A percentile compares a stretch with the other conserved stretches of the same genome.
These are phyloP conservation scores for Thielaviopsis cerberus DNA, from an alignment of 2,329 filamentous ascomycete species.

Conservation along the genomic window DNA sequence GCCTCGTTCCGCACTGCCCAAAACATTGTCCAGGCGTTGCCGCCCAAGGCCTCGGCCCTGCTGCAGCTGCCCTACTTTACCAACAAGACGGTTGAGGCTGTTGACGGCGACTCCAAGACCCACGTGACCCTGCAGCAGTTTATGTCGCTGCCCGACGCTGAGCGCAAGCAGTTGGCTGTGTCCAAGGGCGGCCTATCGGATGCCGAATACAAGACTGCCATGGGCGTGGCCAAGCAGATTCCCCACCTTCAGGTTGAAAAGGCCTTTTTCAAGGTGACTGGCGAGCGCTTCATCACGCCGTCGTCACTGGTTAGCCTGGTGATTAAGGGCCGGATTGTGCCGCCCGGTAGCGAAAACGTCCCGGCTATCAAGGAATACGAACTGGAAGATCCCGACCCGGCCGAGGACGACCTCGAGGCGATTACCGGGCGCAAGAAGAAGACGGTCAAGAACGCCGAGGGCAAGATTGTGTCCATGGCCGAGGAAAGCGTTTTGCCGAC, in stretches of 20 bases:
- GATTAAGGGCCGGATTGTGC: slow-evolving; percentile 84
- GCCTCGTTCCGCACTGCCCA: slow-evolving; percentile 69
- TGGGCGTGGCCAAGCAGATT: slow-evolving; percentile 64
- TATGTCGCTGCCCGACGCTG: slow-evolving; percentile 62
- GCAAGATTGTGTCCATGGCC: slow-evolving; percentile 36
- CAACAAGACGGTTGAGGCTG: slow-evolving; percentile 40
- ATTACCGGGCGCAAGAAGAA: slow-evolving; percentile 61
- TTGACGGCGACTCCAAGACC: slow-evolving; percentile 56
- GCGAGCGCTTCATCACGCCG: slow-evolving; percentile 81
- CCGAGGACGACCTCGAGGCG: slow-evolving; percentile 79
- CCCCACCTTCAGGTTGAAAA: slow-evolving; percentile 72
- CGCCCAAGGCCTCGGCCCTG: slow-evolving; percentile 68
- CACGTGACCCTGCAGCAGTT: slow-evolving; percentile 72
- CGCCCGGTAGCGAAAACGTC: slow-evolving; percentile 59
- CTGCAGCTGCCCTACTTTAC: slow-evolving; percentile 83
- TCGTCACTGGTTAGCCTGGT: slow-evolving; percentile 85
- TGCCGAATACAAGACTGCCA: slow-evolving; percentile 55
- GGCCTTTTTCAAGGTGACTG: slow-evolving; percentile 95
- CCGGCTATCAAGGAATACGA: slow-evolving; percentile 61
- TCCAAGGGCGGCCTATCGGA: slow-evolving; percentile 54
- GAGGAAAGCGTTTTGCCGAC: slow-evolving; percentile 56
- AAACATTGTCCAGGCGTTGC: slow-evolving; percentile 72
- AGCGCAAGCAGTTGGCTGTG: slow-evolving; percentile 53
- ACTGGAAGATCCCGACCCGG: slow-evolving; percentile 77
- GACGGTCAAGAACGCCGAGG: slow-evolving; percentile 41